Evolutionary conservation across 192 early-diverging fungal genomes (phyloP), one percentile per base, ranked within the genome.

Genomic region (Coemansia aciculifera): DNA sequence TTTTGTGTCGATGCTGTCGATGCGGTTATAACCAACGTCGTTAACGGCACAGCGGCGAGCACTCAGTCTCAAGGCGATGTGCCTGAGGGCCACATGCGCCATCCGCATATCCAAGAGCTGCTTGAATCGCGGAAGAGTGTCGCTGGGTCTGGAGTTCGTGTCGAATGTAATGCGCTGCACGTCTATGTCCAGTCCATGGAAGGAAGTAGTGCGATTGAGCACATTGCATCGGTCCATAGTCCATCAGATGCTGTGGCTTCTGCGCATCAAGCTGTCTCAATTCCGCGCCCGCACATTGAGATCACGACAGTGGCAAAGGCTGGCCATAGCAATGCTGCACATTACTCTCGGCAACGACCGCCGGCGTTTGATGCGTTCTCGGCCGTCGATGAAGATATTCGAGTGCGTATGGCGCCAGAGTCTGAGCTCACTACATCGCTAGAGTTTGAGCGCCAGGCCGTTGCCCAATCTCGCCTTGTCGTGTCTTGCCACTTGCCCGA

Each of bases 311-410:
- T 75, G 27, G 64, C 81, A 12, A 76, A 63, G 42, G 34, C 68
- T 19, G 62, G 63, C 36, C 52, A 63, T 17, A 13, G 39, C 42
- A 34, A 48, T 10, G 49, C 66, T 43, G 66, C 57, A 9, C 31
- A 61, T 31, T 34, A 61, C 39, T 61, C 59, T 68, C 42, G 57
- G 23, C 57, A 59, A 37, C 66, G 73, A 2, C 81, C 81, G 21
- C 81, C 81, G 15, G 81, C 81, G 8, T 83, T 83, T 67, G 81
- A 83, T 51, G 81, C 77, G 24, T 83, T 83, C 66, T 63, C 69
- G 10, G 72, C 69, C 5, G 68, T 78, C 3, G 74, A 78, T 49
- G 76, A 83, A 42, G 72, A 83, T 59, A 78, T 78, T 23, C 66
- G 81, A 15, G 77, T 83, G n/a, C 72, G 81, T 7, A 75, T 78